Conservation (phyloP, 2,329 filamentous ascomycete genomes). For the Leptographium lundbergii region DNA sequence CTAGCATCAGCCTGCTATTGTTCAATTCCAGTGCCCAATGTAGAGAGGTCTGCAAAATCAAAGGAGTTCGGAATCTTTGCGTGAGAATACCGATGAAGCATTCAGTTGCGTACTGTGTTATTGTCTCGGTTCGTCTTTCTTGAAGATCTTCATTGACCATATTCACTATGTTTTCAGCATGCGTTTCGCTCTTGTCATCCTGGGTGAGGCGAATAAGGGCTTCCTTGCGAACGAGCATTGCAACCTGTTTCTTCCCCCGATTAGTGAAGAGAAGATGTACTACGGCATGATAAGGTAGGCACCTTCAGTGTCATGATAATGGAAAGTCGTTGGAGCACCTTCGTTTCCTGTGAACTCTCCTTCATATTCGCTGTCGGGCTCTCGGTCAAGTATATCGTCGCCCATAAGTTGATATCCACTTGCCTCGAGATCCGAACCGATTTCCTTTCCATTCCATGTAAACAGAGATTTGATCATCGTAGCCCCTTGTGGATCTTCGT, state of each 20-base stretch:
- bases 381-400: not conserved
- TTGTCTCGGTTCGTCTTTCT: not conserved
- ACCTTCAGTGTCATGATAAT: not conserved
- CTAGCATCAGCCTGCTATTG: not conserved
- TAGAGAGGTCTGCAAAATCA: not conserved
- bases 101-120: not conserved
- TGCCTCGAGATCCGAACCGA: not conserved
- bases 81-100: not conserved
- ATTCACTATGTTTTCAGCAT: not conserved
- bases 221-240: not conserved
- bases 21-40: not conserved
- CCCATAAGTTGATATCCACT: slow-evolving; percentile 7
- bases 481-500: not conserved
- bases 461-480: not conserved
- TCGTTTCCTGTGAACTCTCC: slow-evolving; percentile 9
- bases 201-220: not conserved
- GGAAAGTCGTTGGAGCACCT: not conserved
- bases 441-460: not conserved
- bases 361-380: slow-evolving; percentile 6
- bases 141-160: not conserved
- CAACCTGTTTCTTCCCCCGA: not conserved
- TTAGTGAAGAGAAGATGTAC: not conserved
- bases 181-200: not conserved
- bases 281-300: too few relatives aligned
- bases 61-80: not conserved